These are phyloP conservation scores for Trichoderma koningiopsis DNA, from an alignment of 2,329 filamentous ascomycete species.

Conservation along the genomic window DNA sequence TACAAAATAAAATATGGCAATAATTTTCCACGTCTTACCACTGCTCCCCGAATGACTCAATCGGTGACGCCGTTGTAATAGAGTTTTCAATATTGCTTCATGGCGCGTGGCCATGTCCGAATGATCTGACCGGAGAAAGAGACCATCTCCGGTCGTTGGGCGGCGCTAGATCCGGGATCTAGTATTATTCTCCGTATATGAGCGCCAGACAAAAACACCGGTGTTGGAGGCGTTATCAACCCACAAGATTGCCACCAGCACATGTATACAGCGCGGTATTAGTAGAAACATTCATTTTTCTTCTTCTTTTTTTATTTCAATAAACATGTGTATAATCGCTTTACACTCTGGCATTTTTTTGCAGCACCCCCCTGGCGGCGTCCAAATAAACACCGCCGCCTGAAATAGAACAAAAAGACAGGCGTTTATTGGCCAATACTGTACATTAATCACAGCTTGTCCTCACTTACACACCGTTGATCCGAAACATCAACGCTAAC, in stretches of 20 bases:
- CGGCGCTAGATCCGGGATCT: neutral
- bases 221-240: neutral
- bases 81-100: neutral
- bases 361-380: no score
- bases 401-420: neutral
- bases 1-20: neutral
- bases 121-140: conserved; percentile 1
- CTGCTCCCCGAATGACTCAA: neutral
- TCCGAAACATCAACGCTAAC: neutral
- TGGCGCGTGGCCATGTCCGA: neutral
- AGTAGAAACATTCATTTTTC: neutral
- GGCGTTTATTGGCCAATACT: neutral
- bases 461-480: neutral
- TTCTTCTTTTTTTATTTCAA: no score
- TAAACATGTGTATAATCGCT: neutral
- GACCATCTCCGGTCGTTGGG: conserved; percentile 4
- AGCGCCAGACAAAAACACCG: neutral
- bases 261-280: neutral
- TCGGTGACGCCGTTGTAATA: neutral
- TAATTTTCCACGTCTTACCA: no score
- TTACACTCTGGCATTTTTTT: neutral
- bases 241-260: neutral
- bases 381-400: neutral
- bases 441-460: neutral
- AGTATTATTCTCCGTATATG: no score